Base-by-base conservation (phyloP, 257 asterid genomes). In the Jacaranda copaia region DNA sequence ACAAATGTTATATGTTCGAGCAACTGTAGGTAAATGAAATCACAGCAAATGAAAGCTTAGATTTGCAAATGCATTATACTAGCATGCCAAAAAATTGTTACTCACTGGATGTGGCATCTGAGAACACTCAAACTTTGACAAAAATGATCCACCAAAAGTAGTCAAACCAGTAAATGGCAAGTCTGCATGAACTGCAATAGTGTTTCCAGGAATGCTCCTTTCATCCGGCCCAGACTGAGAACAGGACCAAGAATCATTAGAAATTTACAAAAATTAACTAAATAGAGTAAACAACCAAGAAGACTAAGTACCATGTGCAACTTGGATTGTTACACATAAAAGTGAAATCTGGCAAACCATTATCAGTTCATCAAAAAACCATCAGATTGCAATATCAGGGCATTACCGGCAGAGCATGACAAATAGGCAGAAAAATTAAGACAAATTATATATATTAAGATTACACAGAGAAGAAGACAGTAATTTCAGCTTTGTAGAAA, bases 81-180 rank as follows among this genome's bases (percentile, higher is more conserved):
- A 65, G 60, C 59, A 60, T 32, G 73, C 62, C 8, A 10, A 53
- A 68, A 77, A n/a, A 36, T 73, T n/a, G 32, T 52, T 73, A 87
- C 99, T 91, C 79, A 95, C 98, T 52, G 88, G 93, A 88, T 95
- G 97, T 72, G 97, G 99, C 97, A 95, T 81, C 84, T 95, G 98
- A 63, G 99, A 93, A 79, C 98, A 93, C 82, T 95, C 97, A 77
- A 95, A 95, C 84, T 95, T 95, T 4, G 98, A 93, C 85, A 95
- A 84, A 81, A 95, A 95, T 12, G 98, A 86, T 61, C 97, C 97
- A 61, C 99, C 99, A 53, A 93, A 95, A 45, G 86, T 85, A 42
- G 89, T 79, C 81, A 95, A 80, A 46, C 97, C 99, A 75, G 91
- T 82, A 75, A 90, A 95, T 69, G 99, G 97, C 91, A 93, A 59